Base-by-base conservation (phyloP, 2,329 filamentous ascomycete genomes). In the Fusarium succisae region DNA sequence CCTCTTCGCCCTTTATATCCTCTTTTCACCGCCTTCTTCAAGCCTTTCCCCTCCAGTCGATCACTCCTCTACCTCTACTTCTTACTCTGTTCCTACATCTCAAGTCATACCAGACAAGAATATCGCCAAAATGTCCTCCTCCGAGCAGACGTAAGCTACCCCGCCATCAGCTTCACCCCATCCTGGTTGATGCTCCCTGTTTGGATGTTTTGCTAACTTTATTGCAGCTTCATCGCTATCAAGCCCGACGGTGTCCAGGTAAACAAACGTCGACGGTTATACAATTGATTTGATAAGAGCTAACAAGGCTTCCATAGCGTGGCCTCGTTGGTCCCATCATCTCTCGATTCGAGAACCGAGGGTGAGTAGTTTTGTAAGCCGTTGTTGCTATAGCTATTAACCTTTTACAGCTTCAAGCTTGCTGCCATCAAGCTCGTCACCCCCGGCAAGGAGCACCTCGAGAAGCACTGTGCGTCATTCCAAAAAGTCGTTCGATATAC, bases 181-280 rank as follows among this genome's bases (percentile, higher is more conserved):
- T 51, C 55, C 24, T 26, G 66, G 58, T 64, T 22, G 51, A 62
- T 73, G 64, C 76, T 76, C 76, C 74, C 68, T 78, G 71, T 61
- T 17, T 57, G 58, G 43, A 63, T 57, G 38, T 39, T 66, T 72
- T 74, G 44, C 76, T 82, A 66, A 82, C 76, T 61, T 48, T 70
- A 70, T 63, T 79, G 79, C 82, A 98, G 96, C 89, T 98, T 98
- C 94, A 98, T 98, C 91, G 96, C 96, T 85, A 94, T 99, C 91
- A 99, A 99, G 95, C 96, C 96, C 81, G 96, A 98, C 88, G 96
- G 96, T 86, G 96, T 98, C 88, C 96, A 98, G 92, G 95, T 97
- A 92, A 79, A 87, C 70, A 74, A 44, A 50, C 57, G 35, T 66
- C 57, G 41, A 35, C 35, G 32, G 14, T 22, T 38, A 37, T 44